Percentiles rank a stretch among this genome's conserved stretches.
Evolutionary conservation across 768 basidiomycete genomes (phyloP).

Genomic region (Mycena epipterygia): DNA sequence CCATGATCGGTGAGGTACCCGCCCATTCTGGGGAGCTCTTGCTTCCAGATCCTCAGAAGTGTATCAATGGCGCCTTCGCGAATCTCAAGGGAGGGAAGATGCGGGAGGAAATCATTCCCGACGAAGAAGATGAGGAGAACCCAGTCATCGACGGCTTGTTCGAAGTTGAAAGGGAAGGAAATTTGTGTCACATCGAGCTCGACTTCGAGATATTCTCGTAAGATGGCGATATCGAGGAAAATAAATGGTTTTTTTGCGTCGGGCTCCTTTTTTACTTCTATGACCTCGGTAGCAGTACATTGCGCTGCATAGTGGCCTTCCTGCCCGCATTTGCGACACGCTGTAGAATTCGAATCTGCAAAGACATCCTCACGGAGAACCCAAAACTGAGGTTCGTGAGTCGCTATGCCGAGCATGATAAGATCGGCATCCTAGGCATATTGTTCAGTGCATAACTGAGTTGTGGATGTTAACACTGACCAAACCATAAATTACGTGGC

Average conservation of each 20-base stretch:
- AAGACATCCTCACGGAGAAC: constrained; percentile 99
- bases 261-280: constrained; percentile 75
- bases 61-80: constrained; percentile 99
- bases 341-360: constrained; percentile 80
- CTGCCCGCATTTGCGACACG: constrained; percentile 94
- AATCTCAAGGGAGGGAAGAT: constrained; percentile 98
- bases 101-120: constrained; percentile 99
- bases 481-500: constrained; percentile 97
- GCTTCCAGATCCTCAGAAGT: constrained; percentile 95
- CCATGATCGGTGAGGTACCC: constrained; percentile 98
- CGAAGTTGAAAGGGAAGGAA: constrained; percentile 91
- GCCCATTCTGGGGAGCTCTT: constrained; percentile 94
- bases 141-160: constrained; percentile 99
- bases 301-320: constrained; percentile 96
- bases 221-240: constrained; percentile 95
- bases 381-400: constrained; percentile 98
- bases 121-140: constrained; percentile 99
- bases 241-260: constrained; percentile 96
- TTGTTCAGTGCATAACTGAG: constrained; percentile 28
- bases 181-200: constrained; percentile 88
- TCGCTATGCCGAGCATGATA: constrained; percentile 98
- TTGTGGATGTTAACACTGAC: constrained; percentile 58
- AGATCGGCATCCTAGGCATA: constrained; percentile 92
- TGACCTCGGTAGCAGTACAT: constrained; percentile 83
- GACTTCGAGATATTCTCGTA: constrained; percentile 98